Base-by-base conservation (phyloP, 305 asterid genomes). In the Solanum hybrid region DNA sequence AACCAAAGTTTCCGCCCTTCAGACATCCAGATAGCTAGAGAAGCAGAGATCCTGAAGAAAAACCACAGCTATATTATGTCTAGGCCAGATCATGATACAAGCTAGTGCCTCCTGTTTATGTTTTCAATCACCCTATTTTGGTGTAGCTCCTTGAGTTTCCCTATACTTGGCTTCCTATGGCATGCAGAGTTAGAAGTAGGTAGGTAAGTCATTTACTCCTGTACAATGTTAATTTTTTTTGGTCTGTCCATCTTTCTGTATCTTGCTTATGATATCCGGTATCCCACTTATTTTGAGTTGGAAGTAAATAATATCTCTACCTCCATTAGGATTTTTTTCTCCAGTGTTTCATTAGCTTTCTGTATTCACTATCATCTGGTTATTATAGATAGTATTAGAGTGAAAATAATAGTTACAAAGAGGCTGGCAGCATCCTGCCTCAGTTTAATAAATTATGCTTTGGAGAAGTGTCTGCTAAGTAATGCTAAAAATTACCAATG, bases 21-120 rank as follows among this genome's bases (percentile, higher is more conserved):
- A 42, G 99, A 96, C 93, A 95, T 96, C 91, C 96, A 94, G 92
- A 95, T 97, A 80, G 98, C 99, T 87, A 95, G 99, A 93, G 99
- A 96, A 92, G 96, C 97, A 85, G 99, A 97, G 93, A 92, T 93
- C 91, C 93, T 95, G 92, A 94, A 93, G 80, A 95, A 90, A 91
- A 89, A 93, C 37, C 91, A 87, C 32, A 88, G 89, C 86, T 90
- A 84, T 89, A 88, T 89, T 92, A 92, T 93, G 90, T 88, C 95
- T 36, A 93, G 91, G 90, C 89, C 89, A 84, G 92, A 93, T 92
- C 91, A 87, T 38, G 93, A 91, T 80, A 93, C 94, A 87, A 93
- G 93, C 89, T 96, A 93, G 95, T 84, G 37, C 86, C 86, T 89
- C 81, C 91, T 69, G 34, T 90, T 87, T 89, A 13, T 90, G 72